A percentile compares a stretch with the other conserved stretches of the same genome.
Evolutionary conservation across 2,329 filamentous ascomycete species (phyloP).

Genomic region (Bipolaris bicolor): DNA sequence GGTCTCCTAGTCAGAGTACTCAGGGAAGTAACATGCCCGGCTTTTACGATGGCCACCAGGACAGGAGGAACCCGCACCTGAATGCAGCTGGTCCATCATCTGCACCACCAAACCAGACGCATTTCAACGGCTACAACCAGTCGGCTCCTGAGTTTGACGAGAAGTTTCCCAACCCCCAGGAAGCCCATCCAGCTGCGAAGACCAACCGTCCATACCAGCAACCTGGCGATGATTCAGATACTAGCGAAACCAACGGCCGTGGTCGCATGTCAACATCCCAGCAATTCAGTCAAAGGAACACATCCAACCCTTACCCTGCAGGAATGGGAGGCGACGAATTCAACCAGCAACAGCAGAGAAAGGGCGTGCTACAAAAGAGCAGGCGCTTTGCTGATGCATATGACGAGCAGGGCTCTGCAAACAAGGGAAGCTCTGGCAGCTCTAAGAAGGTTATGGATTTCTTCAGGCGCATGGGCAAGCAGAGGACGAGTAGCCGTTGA

Average conservation of each 20-base stretch:
- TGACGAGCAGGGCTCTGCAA: conserved; percentile 60
- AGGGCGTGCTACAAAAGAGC: conserved; percentile 78
- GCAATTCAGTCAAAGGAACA: conserved; percentile 23
- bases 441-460: conserved; percentile 97
- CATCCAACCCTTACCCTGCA: conserved; percentile 48
- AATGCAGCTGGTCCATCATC: conserved; percentile 39
- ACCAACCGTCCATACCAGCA: conserved; percentile 37
- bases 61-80: conserved; percentile 29
- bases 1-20: conserved; percentile 55
- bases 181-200: conserved; percentile 38
- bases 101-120: conserved; percentile 45
- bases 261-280: conserved; percentile 26
- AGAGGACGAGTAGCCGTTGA: conserved; percentile 52
- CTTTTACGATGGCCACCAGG: conserved; percentile 51
- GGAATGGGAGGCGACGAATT: conserved; percentile 44
- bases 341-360: conserved; percentile 28
- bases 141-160: conserved; percentile 41
- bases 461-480: conserved; percentile 85
- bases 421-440: conserved; percentile 63
- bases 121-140: conserved; percentile 39
- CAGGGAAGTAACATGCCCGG: conserved; percentile 52
- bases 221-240: conserved; percentile 45
- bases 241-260: conserved; percentile 28
- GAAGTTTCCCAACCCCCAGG: conserved; percentile 44
- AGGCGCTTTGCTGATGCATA: conserved; percentile 87